Evolutionary conservation across 2,329 filamentous ascomycete species (phyloP), one percentile per base, ranked within the genome.

Genomic region (Fusarium sambucinum): DNA sequence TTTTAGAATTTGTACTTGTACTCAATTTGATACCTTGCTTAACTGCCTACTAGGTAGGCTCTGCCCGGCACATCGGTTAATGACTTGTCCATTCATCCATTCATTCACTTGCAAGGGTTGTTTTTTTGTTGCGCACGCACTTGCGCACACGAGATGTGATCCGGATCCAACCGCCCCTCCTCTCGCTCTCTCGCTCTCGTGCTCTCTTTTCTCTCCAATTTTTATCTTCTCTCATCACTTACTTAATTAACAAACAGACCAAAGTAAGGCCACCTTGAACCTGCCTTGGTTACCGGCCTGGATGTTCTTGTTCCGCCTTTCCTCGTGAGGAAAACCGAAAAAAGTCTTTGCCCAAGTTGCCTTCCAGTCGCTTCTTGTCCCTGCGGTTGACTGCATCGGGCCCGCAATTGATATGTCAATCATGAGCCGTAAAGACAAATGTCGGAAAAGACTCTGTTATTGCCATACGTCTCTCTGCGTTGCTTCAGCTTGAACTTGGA

Each of bases 401-500:
- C 56, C 66, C 55, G 62, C 62, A 68, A 68, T 66, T 70, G 67
- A 64, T 59, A 69, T 69, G 58, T 66, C 58, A 64, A 68, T 55
- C 63, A 69, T 70, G 67, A 62, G 57, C 50, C 25, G 63, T 48
- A 69, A 59, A 70, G 64, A 59, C 62, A 55, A 63, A 67, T 60
- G 52, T 40, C 50, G 40, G 68, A 45, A 61, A 70, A 68, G 59
- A 65, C 55, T 58, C 67, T 58, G 59, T 68, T 45, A 58, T 54
- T 40, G 47, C 16, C 47, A 51, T 40, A 51, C 33, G 47, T 35
- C 47, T 38, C 33, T 35, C 47, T 38, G 60, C 63, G 45, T 56
- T 58, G 47, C 52, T 52, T 68, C 63, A 30, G 45, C 23, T 21
- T 38, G 33, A n/a, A 25, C 17, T 19, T 51, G 23, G 23, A 40